Base-by-base conservation (phyloP, 257 asterid species). In the Plantago ovata region DNA sequence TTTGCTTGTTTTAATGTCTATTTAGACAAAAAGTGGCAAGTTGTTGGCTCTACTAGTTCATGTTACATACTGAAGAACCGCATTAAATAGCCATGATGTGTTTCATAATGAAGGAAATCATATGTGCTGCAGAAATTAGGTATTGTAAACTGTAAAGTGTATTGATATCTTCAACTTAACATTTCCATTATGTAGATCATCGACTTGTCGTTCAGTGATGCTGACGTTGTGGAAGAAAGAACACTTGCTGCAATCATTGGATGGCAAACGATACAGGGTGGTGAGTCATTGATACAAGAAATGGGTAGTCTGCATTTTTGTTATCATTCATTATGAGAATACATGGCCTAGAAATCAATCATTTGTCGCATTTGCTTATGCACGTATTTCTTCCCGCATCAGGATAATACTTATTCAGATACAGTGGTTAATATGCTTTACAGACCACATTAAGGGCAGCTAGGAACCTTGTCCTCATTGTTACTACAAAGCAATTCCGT, bases 171-270 rank as follows among this genome's bases (percentile, higher is more conserved):
- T 28, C 7, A 8, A 28, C 36, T 28, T 28, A 5, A 28, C 51
- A 23, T 50, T 41, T 39, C n/a, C 15, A 39, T n/a, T 74, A 41
- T 33, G 46, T 67, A 79, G 95, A 74, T 28, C 36, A 28, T 86
- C 69, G 81, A 86, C 72, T 20, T 83, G 42, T 85, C 85, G 52
- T 81, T 86, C 65, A 65, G 74, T 63, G 89, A 83, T 79, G 95
- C 93, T 70, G 89, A 86, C 72, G 69, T 74, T 67, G 62, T 86
- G 65, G 93, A 86, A 68, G 82, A 81, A 62, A 85, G 69, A 53
- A 78, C 93, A 43, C 87, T 86, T 52, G 74, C 74, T 22, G 87
- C 85, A 39, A 66, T 86, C 16, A 68, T 81, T 66, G 93, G 95
- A 57, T 87, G 84, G 41, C 83, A 76, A 49, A 75, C 73, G 77